phyloP scores from a whole-genome alignment of 2,329 filamentous ascomycete species.

The Xylaria sp. region DNA sequence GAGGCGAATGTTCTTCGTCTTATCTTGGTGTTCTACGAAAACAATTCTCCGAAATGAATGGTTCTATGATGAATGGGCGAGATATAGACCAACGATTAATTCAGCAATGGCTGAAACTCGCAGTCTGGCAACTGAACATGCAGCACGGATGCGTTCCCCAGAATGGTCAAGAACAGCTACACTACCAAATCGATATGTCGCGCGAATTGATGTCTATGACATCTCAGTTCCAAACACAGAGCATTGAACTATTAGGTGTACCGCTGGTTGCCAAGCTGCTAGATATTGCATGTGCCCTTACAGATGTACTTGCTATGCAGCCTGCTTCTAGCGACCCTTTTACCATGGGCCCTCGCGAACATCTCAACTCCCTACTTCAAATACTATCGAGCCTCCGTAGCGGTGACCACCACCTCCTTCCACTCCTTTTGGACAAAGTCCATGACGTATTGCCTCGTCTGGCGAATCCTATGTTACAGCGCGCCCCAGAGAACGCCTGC shows the following conservation, averaged over 20 bases:
- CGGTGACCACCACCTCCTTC: constrained; percentile 79
- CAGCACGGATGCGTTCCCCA: constrained; percentile 64
- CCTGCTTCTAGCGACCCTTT: constrained; percentile 71
- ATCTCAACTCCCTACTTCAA: constrained; percentile 75
- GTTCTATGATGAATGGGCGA: constrained; percentile 60
- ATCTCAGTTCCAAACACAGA: constrained; percentile 75
- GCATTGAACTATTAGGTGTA: constrained; percentile 78
- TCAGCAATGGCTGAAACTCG: constrained; percentile 73
- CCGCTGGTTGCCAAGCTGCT: constrained; percentile 85
- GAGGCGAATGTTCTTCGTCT: constrained; percentile 64
- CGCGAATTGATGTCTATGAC: constrained; percentile 74
- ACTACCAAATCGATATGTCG: constrained; percentile 70
- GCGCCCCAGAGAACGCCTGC: constrained; percentile 63
- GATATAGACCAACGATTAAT: constrained; percentile 67
- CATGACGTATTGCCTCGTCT: constrained; percentile 74
- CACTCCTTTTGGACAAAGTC: constrained; percentile 79
- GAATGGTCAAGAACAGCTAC: constrained; percentile 62
- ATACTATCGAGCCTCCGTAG: constrained; percentile 77
- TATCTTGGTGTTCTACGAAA: constrained; percentile 70
- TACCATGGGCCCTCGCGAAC: constrained; percentile 74
- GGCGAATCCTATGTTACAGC: constrained; percentile 68
- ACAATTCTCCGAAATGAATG: constrained; percentile 66
- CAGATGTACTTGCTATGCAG: constrained; percentile 75
- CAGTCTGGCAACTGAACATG: constrained; percentile 70
- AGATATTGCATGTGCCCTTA: constrained; percentile 77